Base-by-base conservation (phyloP, 2,329 filamentous ascomycete genomes). In the Emmonsiellopsis sp. region DNA sequence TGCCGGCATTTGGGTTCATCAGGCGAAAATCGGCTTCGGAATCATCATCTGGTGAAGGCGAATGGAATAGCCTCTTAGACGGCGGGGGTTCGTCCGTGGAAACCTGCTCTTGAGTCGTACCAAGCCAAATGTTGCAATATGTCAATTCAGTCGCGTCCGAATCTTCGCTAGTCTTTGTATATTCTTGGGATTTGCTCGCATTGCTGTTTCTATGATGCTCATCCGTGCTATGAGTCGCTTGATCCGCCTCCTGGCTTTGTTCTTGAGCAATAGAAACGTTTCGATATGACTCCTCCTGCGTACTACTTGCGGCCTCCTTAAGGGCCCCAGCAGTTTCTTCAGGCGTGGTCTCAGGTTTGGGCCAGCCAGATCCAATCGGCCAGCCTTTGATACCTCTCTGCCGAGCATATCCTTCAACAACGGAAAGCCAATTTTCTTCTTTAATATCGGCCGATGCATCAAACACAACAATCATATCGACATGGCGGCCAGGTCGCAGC, bases 401-500 rank as follows among this genome's bases (percentile, higher is more conserved):
- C 31, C 83, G 82, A 2, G 90, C 91, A 65, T 97, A 98, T 1
- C 93, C 92, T 63, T 97, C 93, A 0, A 87, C 88, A 0, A 95
- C 89, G 13, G 88, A 89, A 14, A 98, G 83, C 93, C 93, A 98
- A 64, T 98, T 97, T 63, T 96, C 91, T 5, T 87, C 88, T 65
- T 86, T 88, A 55, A 95, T 88, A 61, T 98, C 93, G 17, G 91
- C 91, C 1, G 88, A 95, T 3, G 90, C 90, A 67, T 98, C 93
- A 67, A 98, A 98, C 2, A 91, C 88, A 45, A 98, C 81, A 45
- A 97, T 75, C 43, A 98, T 79, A 62, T 98, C 93, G 5, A 98
- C 85, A 53, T 95, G 81, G 37, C 93, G 81, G 2, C 91, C 92
- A 0, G 89, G 89, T 9, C 93, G 84, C 14, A 98, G 82, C 3